Evolutionary conservation across 768 basidiomycete genomes (phyloP), one percentile per base, ranked within the genome.

Genomic region (Kwoniella sp.): DNA sequence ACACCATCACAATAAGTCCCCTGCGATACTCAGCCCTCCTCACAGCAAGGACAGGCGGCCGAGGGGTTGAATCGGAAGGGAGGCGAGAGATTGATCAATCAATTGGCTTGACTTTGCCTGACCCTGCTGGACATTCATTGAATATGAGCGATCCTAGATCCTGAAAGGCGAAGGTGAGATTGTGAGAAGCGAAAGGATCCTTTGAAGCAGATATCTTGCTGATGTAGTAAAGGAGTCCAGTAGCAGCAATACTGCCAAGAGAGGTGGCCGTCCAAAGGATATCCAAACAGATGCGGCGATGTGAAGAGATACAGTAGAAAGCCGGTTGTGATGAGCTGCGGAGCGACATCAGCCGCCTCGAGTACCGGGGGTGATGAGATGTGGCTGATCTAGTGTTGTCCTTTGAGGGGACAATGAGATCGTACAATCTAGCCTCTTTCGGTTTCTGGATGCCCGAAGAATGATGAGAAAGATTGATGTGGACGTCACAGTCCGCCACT

Each of bases 161-260:
- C n/a, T n/a, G n/a, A n/a, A n/a, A n/a, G n/a, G n/a, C n/a, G n/a
- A 45, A 7, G 41, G 41, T 11, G 9, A 4, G 41, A 45, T 45
- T 45, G 41, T 45, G 41, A 45, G 29, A 55, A 55, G 54, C 31
- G 54, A 55, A 55, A 55, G 54, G 54, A 25, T 55, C 54, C 41
- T 45, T 45, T 45, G 41, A 17, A 17, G 34, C 34, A 13, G 13
- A 37, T 37, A 17, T n/a, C n/a, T n/a, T n/a, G n/a, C n/a, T n/a
- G n/a, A n/a, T n/a, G n/a, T n/a, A n/a, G n/a, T n/a, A n/a, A n/a
- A n/a, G n/a, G n/a, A n/a, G n/a, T n/a, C n/a, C n/a, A n/a, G n/a
- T n/a, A n/a, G n/a, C n/a, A n/a, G n/a, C n/a, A n/a, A n/a, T n/a
- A n/a, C n/a, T n/a, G n/a, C n/a, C n/a, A n/a, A n/a, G n/a, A 45